phyloP scores from a whole-genome alignment of 208 protist genomes.

The Acanthamoeba castellanii region DNA sequence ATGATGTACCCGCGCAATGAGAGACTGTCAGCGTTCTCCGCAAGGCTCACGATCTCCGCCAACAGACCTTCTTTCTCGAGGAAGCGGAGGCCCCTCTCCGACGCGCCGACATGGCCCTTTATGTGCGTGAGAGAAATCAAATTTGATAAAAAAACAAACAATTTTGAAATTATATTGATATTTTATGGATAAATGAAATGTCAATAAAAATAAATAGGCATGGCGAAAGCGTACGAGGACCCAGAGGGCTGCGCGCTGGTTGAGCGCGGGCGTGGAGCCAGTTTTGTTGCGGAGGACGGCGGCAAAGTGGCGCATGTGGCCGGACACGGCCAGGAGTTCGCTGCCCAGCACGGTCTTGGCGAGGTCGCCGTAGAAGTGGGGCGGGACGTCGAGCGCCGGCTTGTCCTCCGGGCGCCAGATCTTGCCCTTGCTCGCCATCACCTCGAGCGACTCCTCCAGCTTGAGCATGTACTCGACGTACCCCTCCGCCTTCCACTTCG shows the following conservation, averaged over 20 bases:
- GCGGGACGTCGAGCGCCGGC: constrained; percentile 75
- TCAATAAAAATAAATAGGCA: background rate
- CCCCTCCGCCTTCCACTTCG: constrained; percentile 69
- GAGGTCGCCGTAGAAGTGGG: constrained; percentile 84
- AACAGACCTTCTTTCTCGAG: background rate
- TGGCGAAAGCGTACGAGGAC: background rate
- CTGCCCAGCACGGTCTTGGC: constrained; percentile 81
- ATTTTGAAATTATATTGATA: no score
- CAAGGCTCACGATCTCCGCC: background rate
- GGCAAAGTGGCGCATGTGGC: background rate
- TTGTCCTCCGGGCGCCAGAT: constrained; percentile 37
- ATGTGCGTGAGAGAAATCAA: background rate
- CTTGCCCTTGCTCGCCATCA: constrained; percentile 57
- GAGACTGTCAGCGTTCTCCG: background rate
- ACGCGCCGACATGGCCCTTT: background rate
- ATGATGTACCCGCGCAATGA: background rate
- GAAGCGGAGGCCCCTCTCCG: constrained; percentile 16
- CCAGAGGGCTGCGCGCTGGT: constrained; percentile 20
- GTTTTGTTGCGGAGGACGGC: background rate
- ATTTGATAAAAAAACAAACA: background rate
- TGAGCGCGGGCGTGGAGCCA: background rate
- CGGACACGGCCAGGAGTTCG: background rate
- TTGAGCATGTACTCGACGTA: constrained; percentile 76
- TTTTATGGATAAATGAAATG: no score
- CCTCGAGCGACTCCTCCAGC: constrained; percentile 72